Percentiles rank a stretch among this genome's conserved stretches.
These are phyloP conservation scores for Asterionellopsis glacialis DNA, from an alignment of 108 stramenopile genomes.

Conservation along the genomic window DNA sequence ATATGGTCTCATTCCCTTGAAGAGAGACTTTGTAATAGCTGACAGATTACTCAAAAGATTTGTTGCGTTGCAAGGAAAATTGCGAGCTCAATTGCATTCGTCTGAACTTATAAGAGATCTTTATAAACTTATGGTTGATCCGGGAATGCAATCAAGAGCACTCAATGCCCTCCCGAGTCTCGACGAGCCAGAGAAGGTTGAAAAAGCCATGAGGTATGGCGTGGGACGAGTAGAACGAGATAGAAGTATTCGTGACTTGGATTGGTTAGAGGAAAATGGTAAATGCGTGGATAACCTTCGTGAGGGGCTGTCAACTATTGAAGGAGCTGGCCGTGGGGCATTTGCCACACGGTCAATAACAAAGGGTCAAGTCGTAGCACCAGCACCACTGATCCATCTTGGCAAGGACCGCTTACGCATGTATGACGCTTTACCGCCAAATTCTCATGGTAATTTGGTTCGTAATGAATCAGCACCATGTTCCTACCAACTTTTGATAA, in stretches of 20 bases:
- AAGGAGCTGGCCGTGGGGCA: conserved; percentile 71
- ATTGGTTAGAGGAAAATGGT: conserved; percentile 62
- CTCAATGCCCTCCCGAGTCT: conserved; percentile 30
- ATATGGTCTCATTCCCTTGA: not conserved
- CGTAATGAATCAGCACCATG: not conserved
- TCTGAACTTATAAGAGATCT: conserved; percentile 17
- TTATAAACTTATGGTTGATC: conserved; percentile 7
- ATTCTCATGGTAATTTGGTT: not conserved
- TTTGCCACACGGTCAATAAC: conserved; percentile 76
- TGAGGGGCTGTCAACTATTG: conserved; percentile 38
- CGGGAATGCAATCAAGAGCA: conserved; percentile 16
- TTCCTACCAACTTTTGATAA: conserved; percentile 51
- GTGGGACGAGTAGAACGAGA: conserved; percentile 16
- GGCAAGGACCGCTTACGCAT: conserved; percentile 35
- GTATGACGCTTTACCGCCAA: conserved; percentile 9
- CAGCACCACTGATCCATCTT: conserved; percentile 69
- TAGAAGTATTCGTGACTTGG: conserved; percentile 19
- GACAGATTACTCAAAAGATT: not conserved
- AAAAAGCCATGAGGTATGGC: conserved; percentile 19
- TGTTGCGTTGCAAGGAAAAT: not conserved
- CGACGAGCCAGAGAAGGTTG: conserved; percentile 5
- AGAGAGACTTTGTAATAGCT: not conserved
- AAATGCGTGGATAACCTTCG: conserved; percentile 64
- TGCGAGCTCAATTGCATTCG: not conserved
- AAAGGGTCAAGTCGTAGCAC: conserved; percentile 60